Base-by-base conservation (phyloP, 768 basidiomycete species). In the Xerocomellus chrysenteron region DNA sequence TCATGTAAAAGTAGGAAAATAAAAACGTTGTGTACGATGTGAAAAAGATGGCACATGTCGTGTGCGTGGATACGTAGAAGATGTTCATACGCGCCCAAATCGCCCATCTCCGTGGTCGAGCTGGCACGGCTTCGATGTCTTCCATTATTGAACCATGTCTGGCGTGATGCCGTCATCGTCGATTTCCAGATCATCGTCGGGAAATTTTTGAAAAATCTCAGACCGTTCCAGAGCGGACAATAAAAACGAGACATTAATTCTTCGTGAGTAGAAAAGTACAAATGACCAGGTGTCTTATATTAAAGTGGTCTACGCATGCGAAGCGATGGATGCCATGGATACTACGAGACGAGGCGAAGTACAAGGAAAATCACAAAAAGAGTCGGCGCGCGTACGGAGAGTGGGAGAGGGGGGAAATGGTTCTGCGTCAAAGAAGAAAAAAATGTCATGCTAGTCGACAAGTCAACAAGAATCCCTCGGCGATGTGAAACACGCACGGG, bases 321-420 rank as follows among this genome's bases (percentile, higher is more conserved):
- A 57, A 40, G 39, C 55, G 60, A 47, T 37, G 48, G 47, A 59
- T 64, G 54, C 39, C 61, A 64, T 61, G 61, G 56, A 63, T 53
- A 64, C 64, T 39, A 10, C 19, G 36, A 39, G n/a, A 33, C 42
- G 35, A 53, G 44, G 44, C 44, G 16, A 14, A 54, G 28, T 39
- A 50, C 54, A 50, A 45, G 37, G 11, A 11, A 17, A 41, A 24
- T 13, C 19, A 35, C 32, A 32, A 57, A 32, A 50, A 7, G 36
- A 26, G 16, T 39, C 39, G 26, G 42, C 11, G 44, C n/a, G 39
- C 36, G 32, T n/a, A 30, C 28, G 14, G 14, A 49, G 19, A 5
- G 28, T 21, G 28, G 28, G 10, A 11, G 11, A 32, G 11, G 26
- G 40, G 24, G 19, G 28, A 9, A 16, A n/a, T 32, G 26, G n/a